Evolutionary conservation across 805 yeast species (phyloP), one percentile per base, ranked within the genome.

Genomic region (Cyberlindnera sargentensis): DNA sequence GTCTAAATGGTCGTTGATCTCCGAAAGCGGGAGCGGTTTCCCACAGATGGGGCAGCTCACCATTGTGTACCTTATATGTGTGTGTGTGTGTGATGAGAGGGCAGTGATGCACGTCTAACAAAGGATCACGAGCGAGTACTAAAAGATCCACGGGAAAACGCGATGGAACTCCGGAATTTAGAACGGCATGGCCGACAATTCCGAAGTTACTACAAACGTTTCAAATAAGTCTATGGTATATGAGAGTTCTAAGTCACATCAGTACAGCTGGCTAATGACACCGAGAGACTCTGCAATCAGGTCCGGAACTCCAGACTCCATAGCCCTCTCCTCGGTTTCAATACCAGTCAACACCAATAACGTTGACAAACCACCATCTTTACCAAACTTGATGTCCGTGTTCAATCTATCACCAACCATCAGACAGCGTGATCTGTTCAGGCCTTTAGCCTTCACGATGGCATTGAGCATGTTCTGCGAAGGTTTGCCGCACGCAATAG

Each of bases 391-490:
- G 81, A 93, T 91, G 57, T 93, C 99, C 0, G 99, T 93, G 62
- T 93, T 91, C 46, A 93, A 70, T 51, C 99, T 73, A 61, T 93
- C 99, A 23, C 99, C 99, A 45, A 93, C 78, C 98, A 93, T 93
- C 51, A 91, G 73, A 9, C 95, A 82, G 45, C 77, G 72, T 4
- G 65, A 50, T 41, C 78, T 76, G 41, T 79, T 79, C 31, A 78
- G 67, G 20, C 74, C 63, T 45, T 76, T 73, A 49, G 70, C 73
- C 31, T 80, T 78, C 48, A 81, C 76, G 60, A 93, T 85, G 23
- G 95, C 82, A 58, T 87, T 86, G 82, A 93, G 76, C 96, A 93
- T 90, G 43, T 82, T 81, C 51, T 76, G 79, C 44, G 82, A 80
- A 24, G 99, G 99, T 61, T 93, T 93, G 43, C 99, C 99, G 56